Conservation (phyloP, 805 yeast genomes). For the Saturnispora hagleri region DNA sequence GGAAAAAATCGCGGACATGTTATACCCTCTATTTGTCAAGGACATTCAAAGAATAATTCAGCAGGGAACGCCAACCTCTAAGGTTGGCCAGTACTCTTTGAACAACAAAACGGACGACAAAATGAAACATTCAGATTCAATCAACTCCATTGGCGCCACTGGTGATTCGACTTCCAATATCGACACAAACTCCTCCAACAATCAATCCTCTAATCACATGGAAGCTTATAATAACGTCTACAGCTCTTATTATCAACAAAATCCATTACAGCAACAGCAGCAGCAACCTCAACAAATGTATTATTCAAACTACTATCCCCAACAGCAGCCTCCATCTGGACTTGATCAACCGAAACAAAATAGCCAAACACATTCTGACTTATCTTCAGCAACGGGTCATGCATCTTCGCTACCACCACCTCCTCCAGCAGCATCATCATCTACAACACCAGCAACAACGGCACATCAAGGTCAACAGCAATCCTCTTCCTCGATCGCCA, state of each 20-base stretch:
- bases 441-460: neutral
- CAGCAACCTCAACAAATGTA: constrained; percentile 3
- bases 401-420: neutral
- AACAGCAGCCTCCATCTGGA: neutral
- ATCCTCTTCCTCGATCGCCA: neutral
- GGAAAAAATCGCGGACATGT: constrained; percentile 50
- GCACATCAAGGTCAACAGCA: neutral
- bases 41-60: constrained; percentile 45
- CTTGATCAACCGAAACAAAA: neutral
- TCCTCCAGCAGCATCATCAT: neutral
- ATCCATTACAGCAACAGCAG: neutral
- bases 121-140: neutral
- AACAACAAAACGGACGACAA: constrained; percentile 4
- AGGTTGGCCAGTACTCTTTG: constrained; percentile 16
- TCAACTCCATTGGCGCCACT: neutral
- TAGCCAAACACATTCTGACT: neutral
- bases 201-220: neutral
- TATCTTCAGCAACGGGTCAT: neutral
- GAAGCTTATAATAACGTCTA: neutral
- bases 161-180: neutral
- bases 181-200: neutral
- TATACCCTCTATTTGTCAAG: constrained; percentile 54
- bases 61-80: constrained; percentile 29
- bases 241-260: neutral
- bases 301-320: neutral